Evolutionary conservation across 2,329 filamentous ascomycete genomes (phyloP), one percentile per base, ranked within the genome.

Genomic region (Botrytis byssoidea): DNA sequence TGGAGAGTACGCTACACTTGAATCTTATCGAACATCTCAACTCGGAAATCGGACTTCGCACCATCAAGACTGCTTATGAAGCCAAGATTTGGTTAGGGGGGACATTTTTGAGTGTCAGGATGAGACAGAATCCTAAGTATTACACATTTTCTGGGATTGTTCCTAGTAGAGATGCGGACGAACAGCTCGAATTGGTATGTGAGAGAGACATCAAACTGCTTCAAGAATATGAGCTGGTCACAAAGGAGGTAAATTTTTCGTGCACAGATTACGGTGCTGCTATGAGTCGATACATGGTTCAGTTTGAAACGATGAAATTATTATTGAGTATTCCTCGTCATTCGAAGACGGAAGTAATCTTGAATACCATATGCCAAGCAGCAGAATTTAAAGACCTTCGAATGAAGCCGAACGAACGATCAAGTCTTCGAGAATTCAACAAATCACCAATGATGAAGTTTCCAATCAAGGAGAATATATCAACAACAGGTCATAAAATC

Each of bases 21-120:
- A 94, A 95, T 77, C 83, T 97, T 0, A 91, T 95, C 67, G 93
- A 95, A 76, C 93, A 97, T 78, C 82, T 97, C 76, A 97, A 97
- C 79, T 93, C 93, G 2, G 93, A 97, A 79, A 91, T 95, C 66
- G 91, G 91, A 1, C 85, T 97, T 1, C 91, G 92, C 0, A 94
- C 92, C 0, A 89, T 97, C 71, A 87, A 83, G 8, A 87, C 91
- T 77, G 80, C 91, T 0, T 80, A 85, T 1, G 88, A 90, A 0
- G 93, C 93, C 18, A 90, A 90, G 75, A 86, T 84, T 75, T 97
- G 93, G 93, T 88, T 97, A 32, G 84, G 84, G 10, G 89, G 93
- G 1, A 96, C 93, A 0, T 97, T 97, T 78, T 84, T 97, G 14
- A 92, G 91, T 75, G 90, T 96, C 55, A 88, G 94, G 22, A 85